Base-by-base conservation (phyloP, 495 filamentous ascomycete species). In the Penicillium samsonianum region DNA sequence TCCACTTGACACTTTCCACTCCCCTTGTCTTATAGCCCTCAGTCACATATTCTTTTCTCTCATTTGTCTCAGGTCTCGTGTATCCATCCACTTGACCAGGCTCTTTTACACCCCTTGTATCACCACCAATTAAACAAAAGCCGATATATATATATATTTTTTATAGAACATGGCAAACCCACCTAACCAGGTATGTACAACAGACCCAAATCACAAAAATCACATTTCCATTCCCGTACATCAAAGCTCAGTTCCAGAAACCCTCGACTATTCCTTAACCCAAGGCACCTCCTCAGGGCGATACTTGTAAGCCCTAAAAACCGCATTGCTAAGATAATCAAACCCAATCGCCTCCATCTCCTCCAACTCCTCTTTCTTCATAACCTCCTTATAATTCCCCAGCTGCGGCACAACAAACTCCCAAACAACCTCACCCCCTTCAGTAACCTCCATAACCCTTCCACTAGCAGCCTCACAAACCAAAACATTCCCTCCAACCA, bases 381-480 rank as follows among this genome's bases (percentile, higher is more conserved):
- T 57, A 22, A 55, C 57, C 33, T 23, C 41, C 12, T 52, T 60
- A 22, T 67, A 67, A 43, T 62, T 46, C 28, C 47, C 50, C 42
- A 67, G 53, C 31, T 67, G 62, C 11, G 65, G 62, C 14, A 63
- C 59, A 17, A 65, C 43, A 50, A 60, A 65, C 44, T 67, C 65
- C 65, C 65, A 67, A n/a, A 59, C 59, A 11, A 69, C 44, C 46
- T 57, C 46, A 1, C 62, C 59, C 12, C 72, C 73, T 16, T 75
- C 75, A 60, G 76, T 77, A 43, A 84, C 73, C 63, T 82, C 80
- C 19, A 82, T 73, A 28, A 84, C 69, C 56, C 76, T 75, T 3
- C 82, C 82, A 67, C 69, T 68, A 12, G 71, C 76, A 47, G 71
- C 73, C 58, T 80, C 78, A 17, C 72, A 78, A 11, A 80, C 37